phyloP scores from a whole-genome alignment of 257 asterid genomes.

The Fraxinus excelsior region DNA sequence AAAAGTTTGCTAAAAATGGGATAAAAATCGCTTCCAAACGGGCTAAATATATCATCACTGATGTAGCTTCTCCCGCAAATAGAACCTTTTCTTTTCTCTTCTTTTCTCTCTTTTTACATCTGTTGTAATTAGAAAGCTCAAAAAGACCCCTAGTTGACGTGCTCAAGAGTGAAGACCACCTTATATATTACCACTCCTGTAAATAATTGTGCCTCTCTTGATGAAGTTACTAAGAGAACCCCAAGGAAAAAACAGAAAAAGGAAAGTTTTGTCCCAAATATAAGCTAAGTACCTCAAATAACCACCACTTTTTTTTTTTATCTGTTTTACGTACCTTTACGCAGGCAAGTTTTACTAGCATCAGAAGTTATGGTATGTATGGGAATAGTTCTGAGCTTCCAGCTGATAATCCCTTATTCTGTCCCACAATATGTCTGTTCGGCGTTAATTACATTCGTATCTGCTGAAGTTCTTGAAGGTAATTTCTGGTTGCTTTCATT shows the following conservation, averaged over 20 bases:
- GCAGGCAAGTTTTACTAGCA: slow-evolving; percentile 79
- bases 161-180: not conserved
- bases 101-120: too few relatives aligned
- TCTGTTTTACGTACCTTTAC: not conserved
- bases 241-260: too few relatives aligned
- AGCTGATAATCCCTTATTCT: slow-evolving; percentile 54
- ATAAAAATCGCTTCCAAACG: too few relatives aligned
- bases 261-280: not conserved
- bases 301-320: too few relatives aligned
- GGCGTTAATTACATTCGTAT: slow-evolving; percentile 68
- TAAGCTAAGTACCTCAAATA: not conserved
- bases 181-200: not conserved
- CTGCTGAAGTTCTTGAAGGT: slow-evolving; percentile 91
- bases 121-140: too few relatives aligned
- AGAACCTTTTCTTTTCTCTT: not conserved
- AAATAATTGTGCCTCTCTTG: not conserved
- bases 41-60: not conserved
- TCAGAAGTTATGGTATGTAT: slow-evolving; percentile 66
- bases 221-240: not conserved
- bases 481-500: not conserved
- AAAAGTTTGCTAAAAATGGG: too few relatives aligned
- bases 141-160: too few relatives aligned
- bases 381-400: slow-evolving; percentile 66
- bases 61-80: not conserved
- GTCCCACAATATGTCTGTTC: slow-evolving; percentile 71